A percentile compares a stretch with the other conserved stretches of the same genome.
Evolutionary conservation across 2,329 filamentous ascomycete genomes (phyloP).

Genomic region (Hymenoscyphus infarciens): DNA sequence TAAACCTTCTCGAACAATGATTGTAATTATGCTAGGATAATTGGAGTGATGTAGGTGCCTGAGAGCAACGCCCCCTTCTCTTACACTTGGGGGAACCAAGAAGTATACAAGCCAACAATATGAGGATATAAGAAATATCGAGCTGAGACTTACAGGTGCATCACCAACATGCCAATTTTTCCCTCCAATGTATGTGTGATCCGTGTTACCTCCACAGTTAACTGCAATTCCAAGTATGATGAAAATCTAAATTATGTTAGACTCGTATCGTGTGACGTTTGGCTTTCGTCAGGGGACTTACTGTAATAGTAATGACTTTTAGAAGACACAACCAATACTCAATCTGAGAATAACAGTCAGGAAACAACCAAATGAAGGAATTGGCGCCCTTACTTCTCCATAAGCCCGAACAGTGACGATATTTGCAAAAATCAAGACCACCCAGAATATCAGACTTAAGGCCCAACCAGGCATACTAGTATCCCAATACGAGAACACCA

Average conservation of each 20-base stretch:
- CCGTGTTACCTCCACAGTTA: slow-evolving; percentile 53
- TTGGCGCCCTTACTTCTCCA: slow-evolving; percentile 43
- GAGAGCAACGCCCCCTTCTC: no score
- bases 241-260: slow-evolving; percentile 44
- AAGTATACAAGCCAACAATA: no score
- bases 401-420: slow-evolving; percentile 51
- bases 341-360: slow-evolving; percentile 33
- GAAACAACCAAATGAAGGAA: not conserved
- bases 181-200: slow-evolving; percentile 54
- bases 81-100: no score
- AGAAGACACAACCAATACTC: slow-evolving; percentile 56
- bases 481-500: slow-evolving; percentile 60
- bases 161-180: slow-evolving; percentile 56
- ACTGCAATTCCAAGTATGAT: slow-evolving; percentile 61
- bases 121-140: not conserved
- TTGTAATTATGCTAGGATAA: no score
- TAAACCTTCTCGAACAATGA: no score
- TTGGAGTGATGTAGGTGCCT: no score
- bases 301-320: slow-evolving; percentile 51
- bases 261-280: not conserved
- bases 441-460: slow-evolving; percentile 58
- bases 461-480: slow-evolving; percentile 61
- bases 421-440: slow-evolving; percentile 50
- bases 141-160: slow-evolving; percentile 41
- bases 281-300: slow-evolving; percentile 22